These are phyloP conservation scores for Musa itinerans DNA, from an alignment of 176 grass and related monocot genomes.

Conservation along the genomic window DNA sequence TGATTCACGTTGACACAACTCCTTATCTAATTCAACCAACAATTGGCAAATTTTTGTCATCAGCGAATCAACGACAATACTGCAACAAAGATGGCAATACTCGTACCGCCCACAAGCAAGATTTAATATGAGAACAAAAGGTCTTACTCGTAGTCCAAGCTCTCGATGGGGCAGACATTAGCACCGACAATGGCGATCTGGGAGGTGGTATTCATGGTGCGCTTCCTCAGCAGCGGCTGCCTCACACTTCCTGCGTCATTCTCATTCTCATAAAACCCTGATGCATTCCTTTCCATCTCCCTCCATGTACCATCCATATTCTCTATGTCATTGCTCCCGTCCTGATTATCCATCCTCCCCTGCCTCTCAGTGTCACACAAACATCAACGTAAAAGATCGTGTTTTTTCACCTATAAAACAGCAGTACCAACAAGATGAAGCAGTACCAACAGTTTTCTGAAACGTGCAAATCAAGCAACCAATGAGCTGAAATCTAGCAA, in stretches of 20 bases:
- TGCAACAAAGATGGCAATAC: background rate
- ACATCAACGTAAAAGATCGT: background rate
- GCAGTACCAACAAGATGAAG: background rate
- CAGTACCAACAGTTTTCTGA: no score
- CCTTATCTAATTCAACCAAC: no score
- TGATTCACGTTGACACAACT: no score
- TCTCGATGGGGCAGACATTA: slow-evolving; percentile 16
- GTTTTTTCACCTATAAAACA: background rate
- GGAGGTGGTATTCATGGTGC: slow-evolving; percentile 21
- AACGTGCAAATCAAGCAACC: no score
- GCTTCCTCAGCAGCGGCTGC: slow-evolving; percentile 57
- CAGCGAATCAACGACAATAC: background rate
- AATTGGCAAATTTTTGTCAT: no score
- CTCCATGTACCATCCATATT: slow-evolving; percentile 26
- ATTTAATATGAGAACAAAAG: background rate
- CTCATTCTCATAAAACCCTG: slow-evolving; percentile 29
- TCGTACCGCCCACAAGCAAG: background rate
- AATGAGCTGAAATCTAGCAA: no score
- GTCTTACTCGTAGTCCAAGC: slow-evolving; percentile 42
- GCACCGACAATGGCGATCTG: slow-evolving; percentile 13
- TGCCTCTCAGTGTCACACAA: background rate
- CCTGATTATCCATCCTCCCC: background rate
- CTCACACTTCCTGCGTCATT: slow-evolving; percentile 32
- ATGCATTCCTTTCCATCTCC: slow-evolving; percentile 25
- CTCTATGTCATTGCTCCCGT: slow-evolving; percentile 45